Evolutionary conservation across 2,329 filamentous ascomycete species (phyloP), one percentile per base, ranked within the genome.

Genomic region (Diaporthe sp.): DNA sequence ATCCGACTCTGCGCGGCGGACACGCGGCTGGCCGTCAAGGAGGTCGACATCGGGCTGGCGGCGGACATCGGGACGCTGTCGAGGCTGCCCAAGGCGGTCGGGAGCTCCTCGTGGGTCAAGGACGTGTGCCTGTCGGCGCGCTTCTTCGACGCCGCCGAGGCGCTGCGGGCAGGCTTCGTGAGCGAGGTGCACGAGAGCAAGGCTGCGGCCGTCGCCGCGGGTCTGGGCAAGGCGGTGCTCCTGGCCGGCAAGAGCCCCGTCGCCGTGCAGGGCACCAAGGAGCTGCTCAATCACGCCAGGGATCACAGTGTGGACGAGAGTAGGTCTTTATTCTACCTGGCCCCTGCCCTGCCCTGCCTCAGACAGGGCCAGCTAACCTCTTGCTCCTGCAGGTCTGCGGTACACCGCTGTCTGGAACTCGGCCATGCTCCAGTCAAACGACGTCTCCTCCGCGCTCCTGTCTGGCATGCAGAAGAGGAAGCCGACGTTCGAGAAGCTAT

Each of bases 341-440:
- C 53, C 42, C n/a, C 71, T 31, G 60, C 39, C 60, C n/a, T 22
- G 60, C 28, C 13, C 42, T 65, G 25, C 61, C 67, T 39, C 34
- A 25, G 51, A 70, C 37, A 44, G 42, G 51, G 15, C 31, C 68
- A n/a, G 58, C 67, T 76, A 75, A 65, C 55, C 39, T 17, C 15
- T 61, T 76, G 63, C 42, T 15, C 42, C 4, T 63, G 51, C 78
- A 93, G 92, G 92, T 63, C 85, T 98, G 82, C 91, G 91, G 75
- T 98, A 98, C 84, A 98, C 96, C 5, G 89, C 91, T 15, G 89
- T 97, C 1, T 98, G 96, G 96, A 98, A 98, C 82, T 90, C 92
- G 79, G 94, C 92, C 3, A 94, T 94, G 81, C 82, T 98, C 80
- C 96, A 98, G 87, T 94, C 94, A 9, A 87, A 88, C 71, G 96